phyloP scores from a whole-genome alignment of 2,329 filamentous ascomycete genomes.

The Cladosporium sp. region DNA sequence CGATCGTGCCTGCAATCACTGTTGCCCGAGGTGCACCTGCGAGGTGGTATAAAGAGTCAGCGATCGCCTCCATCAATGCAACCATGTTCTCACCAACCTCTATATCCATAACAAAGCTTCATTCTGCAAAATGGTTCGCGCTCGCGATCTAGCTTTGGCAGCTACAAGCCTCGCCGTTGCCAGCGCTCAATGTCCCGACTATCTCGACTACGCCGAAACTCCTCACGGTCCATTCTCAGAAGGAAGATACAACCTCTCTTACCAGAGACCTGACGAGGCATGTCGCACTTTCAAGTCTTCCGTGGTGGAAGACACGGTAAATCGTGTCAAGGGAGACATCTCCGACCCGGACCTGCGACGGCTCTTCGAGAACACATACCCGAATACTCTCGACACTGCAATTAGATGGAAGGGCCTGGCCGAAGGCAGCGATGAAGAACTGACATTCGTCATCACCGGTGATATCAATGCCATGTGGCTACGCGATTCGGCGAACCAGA shows the following conservation, averaged over 20 bases:
- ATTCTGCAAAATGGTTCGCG: neutral
- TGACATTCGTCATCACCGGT: conserved; percentile 56
- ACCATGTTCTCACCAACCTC: no score
- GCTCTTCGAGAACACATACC: conserved; percentile 67
- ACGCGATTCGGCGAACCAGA: conserved; percentile 58
- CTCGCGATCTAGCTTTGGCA: neutral
- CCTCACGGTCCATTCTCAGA: conserved; percentile 41
- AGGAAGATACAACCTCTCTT: conserved; percentile 42
- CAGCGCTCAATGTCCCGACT: conserved; percentile 37
- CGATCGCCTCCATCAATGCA: neutral
- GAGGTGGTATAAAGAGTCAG: neutral
- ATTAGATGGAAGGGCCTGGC: conserved; percentile 62
- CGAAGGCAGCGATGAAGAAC: conserved; percentile 57
- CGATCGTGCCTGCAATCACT: neutral
- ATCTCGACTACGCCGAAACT: conserved; percentile 37
- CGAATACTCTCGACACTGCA: conserved; percentile 71
- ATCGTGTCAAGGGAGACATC: conserved; percentile 31
- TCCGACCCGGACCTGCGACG: conserved; percentile 58
- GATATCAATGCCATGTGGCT: conserved; percentile 53
- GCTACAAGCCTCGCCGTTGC: conserved; percentile 1
- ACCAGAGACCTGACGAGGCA: conserved; percentile 38
- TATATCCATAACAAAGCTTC: no score
- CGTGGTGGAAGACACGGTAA: conserved; percentile 37
- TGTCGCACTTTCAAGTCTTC: conserved; percentile 46
- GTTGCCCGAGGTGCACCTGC: neutral